Conservation (phyloP, 108 stramenopile species). For the Skeletonema menzelii region DNA sequence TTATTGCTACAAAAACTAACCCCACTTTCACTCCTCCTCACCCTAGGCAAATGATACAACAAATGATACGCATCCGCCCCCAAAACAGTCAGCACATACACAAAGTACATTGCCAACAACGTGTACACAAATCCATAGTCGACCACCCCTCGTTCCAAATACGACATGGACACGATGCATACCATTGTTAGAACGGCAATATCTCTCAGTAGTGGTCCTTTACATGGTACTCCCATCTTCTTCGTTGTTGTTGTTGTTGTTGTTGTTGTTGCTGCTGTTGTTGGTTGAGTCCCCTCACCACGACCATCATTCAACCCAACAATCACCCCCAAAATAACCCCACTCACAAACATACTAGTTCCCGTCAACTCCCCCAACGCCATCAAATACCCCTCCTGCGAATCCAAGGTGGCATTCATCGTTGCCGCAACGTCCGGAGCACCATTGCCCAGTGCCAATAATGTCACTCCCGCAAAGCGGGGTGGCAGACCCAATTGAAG, state of each 20-base stretch:
- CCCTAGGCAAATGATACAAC: constrained; percentile 33
- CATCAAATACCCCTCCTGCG: constrained; percentile 80
- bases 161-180: constrained; percentile 58
- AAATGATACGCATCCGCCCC: constrained; percentile 86
- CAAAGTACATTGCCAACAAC: constrained; percentile 66
- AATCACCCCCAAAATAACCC: constrained; percentile 80
- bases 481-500: constrained; percentile 86
- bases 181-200: constrained; percentile 69
- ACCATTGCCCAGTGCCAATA: constrained; percentile 99
- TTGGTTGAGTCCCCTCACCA: constrained; percentile 20
- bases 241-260: neutral
- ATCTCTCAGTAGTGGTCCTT: constrained; percentile 85
- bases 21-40: constrained; percentile 12
- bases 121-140: constrained; percentile 57
- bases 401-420: constrained; percentile 79
- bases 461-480: constrained; percentile 95
- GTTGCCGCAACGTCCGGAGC: constrained; percentile 96
- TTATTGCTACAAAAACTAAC: constrained; percentile 2
- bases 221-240: constrained; percentile 71
- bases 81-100: constrained; percentile 79
- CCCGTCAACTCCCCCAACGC: constrained; percentile 93
- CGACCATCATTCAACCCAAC: constrained; percentile 48
- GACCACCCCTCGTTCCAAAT: constrained; percentile 55
- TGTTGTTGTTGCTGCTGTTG: neutral
- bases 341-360: constrained; percentile 91